These are phyloP conservation scores for Nigrospora oryzae DNA, from an alignment of 2,329 filamentous ascomycete genomes.

Conservation along the genomic window DNA sequence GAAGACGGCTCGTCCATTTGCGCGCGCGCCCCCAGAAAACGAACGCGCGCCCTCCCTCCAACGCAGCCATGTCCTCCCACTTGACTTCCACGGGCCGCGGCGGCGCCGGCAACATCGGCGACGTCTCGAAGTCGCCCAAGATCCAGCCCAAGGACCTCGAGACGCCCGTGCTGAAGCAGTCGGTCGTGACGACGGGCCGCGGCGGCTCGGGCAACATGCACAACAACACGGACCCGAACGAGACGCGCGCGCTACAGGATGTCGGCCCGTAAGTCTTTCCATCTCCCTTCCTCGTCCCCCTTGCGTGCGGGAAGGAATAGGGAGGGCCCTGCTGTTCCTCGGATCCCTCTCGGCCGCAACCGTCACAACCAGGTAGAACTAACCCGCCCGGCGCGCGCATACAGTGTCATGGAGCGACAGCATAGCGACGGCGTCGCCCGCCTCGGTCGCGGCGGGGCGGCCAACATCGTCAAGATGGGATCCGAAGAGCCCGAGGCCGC, in stretches of 20 bases:
- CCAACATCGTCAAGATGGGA: conserved; percentile 53
- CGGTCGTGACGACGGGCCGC: conserved; percentile 83
- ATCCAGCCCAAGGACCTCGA: conserved; percentile 57
- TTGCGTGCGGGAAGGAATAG: conserved; percentile 4
- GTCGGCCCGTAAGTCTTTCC: conserved; percentile 54
- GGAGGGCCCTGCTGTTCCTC: not conserved
- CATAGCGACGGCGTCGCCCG: conserved; percentile 52
- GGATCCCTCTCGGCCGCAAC: not conserved
- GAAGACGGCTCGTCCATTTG: too few species aligned
- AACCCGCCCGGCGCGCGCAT: not conserved
- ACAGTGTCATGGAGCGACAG: conserved; percentile 41
- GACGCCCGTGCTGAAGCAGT: conserved; percentile 74
- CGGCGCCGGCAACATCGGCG: conserved; percentile 68
- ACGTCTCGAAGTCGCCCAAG: conserved; percentile 35
- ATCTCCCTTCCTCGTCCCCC: conserved; percentile 13
- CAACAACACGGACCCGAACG: conserved; percentile 57
- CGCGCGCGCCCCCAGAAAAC: too few species aligned
- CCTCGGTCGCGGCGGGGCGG: conserved; percentile 66
- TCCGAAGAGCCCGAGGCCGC: conserved; percentile 6
- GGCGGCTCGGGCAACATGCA: conserved; percentile 88
- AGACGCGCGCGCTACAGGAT: conserved; percentile 76
- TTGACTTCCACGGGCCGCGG: conserved; percentile 65
- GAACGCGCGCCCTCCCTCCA: too few species aligned
- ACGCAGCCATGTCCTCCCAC: conserved; percentile 26
- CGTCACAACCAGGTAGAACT: not conserved